Conservation (phyloP, 2,329 filamentous ascomycete species). For the Ambrosiella beaveri region DNA sequence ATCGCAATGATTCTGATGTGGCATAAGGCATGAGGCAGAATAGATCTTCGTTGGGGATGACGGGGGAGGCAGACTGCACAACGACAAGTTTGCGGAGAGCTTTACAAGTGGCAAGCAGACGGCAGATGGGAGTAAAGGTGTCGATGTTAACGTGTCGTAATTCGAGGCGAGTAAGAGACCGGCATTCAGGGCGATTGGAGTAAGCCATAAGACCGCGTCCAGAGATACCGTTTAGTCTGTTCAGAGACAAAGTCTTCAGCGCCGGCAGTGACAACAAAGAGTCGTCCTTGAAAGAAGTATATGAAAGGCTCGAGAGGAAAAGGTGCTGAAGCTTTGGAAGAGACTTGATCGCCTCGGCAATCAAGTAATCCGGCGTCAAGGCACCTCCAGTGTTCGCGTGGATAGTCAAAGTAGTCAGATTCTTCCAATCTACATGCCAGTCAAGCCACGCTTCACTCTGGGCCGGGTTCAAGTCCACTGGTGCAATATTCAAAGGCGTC, state of each 20-base stretch:
- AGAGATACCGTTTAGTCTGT: constrained; percentile 38
- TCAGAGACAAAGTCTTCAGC: constrained; percentile 37
- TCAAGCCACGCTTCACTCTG: constrained; percentile 30
- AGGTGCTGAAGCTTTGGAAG: constrained; percentile 40
- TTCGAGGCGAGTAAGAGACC: constrained; percentile 30
- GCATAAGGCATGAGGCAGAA: constrained; percentile 48
- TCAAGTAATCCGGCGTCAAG: constrained; percentile 33
- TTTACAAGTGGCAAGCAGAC: constrained; percentile 39
- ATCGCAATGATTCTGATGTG: constrained; percentile 33
- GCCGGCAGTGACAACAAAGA: constrained; percentile 37
- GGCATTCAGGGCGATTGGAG: constrained; percentile 31
- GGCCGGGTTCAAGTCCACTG: constrained; percentile 19
- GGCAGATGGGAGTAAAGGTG: constrained; percentile 37
- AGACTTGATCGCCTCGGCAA: constrained; percentile 31
- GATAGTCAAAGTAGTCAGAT: constrained; percentile 38
- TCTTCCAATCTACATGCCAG: constrained; percentile 36
- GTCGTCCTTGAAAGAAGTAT: constrained; percentile 38
- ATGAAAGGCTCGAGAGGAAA: constrained; percentile 39
- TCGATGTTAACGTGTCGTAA: constrained; percentile 39
- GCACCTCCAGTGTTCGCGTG: constrained; percentile 40
- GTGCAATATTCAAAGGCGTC: constrained; percentile 11
- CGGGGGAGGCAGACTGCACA: constrained; percentile 36
- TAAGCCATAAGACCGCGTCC: constrained; percentile 38
- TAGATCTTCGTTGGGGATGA: constrained; percentile 36
- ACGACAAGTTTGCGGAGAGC: constrained; percentile 33